A percentile compares a stretch with the other conserved stretches of the same genome.
Conservation (phyloP, 2,329 filamentous ascomycete genomes). For the Myriosclerotinia curreyana region DNA sequence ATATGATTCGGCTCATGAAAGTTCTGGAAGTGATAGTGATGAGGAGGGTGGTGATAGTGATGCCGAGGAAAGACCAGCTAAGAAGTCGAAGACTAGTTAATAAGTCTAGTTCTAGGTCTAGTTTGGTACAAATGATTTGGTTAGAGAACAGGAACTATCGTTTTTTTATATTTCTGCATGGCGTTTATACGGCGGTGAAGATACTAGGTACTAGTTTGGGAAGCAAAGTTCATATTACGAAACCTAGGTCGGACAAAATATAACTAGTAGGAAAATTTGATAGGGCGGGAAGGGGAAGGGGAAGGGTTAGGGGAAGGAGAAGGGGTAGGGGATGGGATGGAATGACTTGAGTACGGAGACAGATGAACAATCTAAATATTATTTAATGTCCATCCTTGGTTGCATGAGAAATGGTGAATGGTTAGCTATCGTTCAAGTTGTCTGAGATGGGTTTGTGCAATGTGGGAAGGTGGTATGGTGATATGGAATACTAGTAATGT, state of each 20-base stretch:
- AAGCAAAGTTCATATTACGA: neutral
- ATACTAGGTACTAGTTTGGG: slow-evolving; percentile 3
- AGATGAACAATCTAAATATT: neutral
- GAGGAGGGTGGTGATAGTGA: slow-evolving; percentile 50
- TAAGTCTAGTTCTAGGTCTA: slow-evolving; percentile 14
- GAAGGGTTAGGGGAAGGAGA: neutral
- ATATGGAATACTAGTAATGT: neutral
- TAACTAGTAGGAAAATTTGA: neutral
- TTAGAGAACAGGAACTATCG: neutral
- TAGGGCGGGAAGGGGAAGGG: neutral
- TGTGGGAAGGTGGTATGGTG: neutral
- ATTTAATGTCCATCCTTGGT: neutral
- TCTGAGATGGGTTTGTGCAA: neutral
- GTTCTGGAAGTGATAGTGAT: slow-evolving; percentile 67
- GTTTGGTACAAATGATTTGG: neutral
- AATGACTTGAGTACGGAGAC: no score
- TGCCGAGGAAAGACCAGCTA: slow-evolving; percentile 50
- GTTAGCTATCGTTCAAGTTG: no score
- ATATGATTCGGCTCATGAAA: slow-evolving; percentile 88
- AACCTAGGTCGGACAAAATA: neutral
- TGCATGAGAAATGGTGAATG: neutral
- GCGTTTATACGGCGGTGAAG: slow-evolving; percentile 8
- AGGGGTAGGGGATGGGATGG: no score
- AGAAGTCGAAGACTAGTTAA: slow-evolving; percentile 44
- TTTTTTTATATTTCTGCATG: slow-evolving; percentile 2